phyloP scores from a whole-genome alignment of 2,329 filamentous ascomycete genomes.

The Calonectria crousiana region DNA sequence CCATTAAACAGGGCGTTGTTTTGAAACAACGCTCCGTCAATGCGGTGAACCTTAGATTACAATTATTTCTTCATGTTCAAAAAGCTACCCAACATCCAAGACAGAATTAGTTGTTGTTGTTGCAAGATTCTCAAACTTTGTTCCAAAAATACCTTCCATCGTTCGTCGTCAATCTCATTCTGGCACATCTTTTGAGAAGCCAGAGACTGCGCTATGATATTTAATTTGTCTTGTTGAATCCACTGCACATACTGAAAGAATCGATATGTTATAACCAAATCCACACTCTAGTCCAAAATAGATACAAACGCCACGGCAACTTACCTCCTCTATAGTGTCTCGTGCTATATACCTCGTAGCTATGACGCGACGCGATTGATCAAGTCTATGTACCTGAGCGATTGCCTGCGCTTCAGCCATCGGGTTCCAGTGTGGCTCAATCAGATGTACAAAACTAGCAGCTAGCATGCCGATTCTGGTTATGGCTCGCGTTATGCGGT shows the following conservation, averaged over 20 bases:
- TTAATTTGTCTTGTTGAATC: neutral
- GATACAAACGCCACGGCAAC: neutral
- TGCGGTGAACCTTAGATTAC: too few relatives aligned
- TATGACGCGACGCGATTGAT: neutral
- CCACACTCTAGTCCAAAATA: neutral
- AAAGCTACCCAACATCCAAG: too few relatives aligned
- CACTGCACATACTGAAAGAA: neutral
- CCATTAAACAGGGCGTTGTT: too few relatives aligned
- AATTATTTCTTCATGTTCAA: too few relatives aligned
- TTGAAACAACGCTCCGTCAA: too few relatives aligned
- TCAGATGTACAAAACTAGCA: neutral
- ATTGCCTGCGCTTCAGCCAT: slow-evolving; percentile 11
- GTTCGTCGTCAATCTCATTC: neutral
- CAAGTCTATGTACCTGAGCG: neutral
- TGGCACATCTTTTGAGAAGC: neutral
- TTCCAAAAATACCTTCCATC: neutral
- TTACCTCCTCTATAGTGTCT: neutral
- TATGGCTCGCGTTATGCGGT: neutral
- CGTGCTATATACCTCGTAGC: neutral
- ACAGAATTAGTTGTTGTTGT: too few relatives aligned
- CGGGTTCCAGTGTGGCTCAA: slow-evolving; percentile 13
- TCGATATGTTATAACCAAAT: neutral
- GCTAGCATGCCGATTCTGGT: neutral
- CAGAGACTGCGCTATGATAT: neutral
- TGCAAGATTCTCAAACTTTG: too few relatives aligned